These are phyloP conservation scores for Candida ipomoeae DNA, from an alignment of 805 yeast genomes.

Conservation along the genomic window DNA sequence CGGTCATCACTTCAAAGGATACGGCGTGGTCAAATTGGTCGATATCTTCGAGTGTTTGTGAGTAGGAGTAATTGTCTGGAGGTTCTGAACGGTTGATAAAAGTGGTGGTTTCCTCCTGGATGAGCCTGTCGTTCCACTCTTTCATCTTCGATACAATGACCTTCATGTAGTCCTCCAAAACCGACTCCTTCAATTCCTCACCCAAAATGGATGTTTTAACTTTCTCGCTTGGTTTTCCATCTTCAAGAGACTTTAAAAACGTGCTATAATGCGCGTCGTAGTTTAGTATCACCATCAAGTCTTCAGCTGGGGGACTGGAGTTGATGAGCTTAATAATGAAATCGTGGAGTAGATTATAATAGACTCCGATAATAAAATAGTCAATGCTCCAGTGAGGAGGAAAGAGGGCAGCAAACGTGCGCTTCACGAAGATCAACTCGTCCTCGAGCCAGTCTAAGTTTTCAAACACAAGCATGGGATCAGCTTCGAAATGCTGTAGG, in stretches of 20 bases:
- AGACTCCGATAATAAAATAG: slow-evolving; percentile 55
- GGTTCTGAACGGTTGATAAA: slow-evolving; percentile 65
- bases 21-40: slow-evolving; percentile 33
- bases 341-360: slow-evolving; percentile 61
- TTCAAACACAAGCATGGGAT: slow-evolving; percentile 57
- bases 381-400: slow-evolving; percentile 76
- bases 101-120: slow-evolving; percentile 58
- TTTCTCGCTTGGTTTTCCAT: slow-evolving; percentile 39
- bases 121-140: slow-evolving; percentile 78
- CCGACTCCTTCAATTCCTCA: slow-evolving; percentile 64
- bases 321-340: slow-evolving; percentile 62
- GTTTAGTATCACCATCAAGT: slow-evolving; percentile 67
- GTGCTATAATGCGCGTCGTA: slow-evolving; percentile 65
- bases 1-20: slow-evolving; percentile 36
- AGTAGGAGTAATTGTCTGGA: slow-evolving; percentile 68
- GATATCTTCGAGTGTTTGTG: slow-evolving; percentile 37
- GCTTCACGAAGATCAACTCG: slow-evolving; percentile 65
- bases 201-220: slow-evolving; percentile 53
- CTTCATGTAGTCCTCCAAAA: slow-evolving; percentile 73
- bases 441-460: slow-evolving; percentile 80
- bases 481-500: slow-evolving; percentile 46
- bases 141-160: slow-evolving; percentile 69
- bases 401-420: slow-evolving; percentile 53
- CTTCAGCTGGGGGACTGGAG: slow-evolving; percentile 74
- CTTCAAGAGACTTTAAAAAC: slow-evolving; percentile 25